Conservation (phyloP, 1,284 basidiomycete genomes). For the Boletus sp. region DNA sequence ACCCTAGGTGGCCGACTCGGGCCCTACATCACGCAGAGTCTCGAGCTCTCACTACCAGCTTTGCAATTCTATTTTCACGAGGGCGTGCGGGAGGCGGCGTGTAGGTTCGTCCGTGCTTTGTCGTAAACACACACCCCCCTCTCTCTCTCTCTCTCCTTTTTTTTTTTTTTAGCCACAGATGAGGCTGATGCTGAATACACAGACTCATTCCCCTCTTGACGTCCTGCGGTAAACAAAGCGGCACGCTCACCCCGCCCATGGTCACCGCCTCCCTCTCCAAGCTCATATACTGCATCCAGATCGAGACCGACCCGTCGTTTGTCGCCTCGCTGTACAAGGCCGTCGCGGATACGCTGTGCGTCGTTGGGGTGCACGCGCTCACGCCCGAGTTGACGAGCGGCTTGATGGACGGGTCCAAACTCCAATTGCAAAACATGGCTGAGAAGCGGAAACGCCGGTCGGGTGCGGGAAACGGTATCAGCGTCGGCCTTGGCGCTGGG, state of each 20-base stretch:
- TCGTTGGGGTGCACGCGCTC: conserved; percentile 53
- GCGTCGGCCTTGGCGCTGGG: conserved; percentile 17
- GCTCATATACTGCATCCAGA: conserved; percentile 60
- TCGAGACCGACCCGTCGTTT: conserved; percentile 70
- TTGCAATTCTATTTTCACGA: conserved; percentile 78
- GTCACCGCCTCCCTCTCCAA: conserved; percentile 66
- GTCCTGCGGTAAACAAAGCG: conserved; percentile 64
- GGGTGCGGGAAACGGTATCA: conserved; percentile 30
- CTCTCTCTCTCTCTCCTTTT: not conserved
- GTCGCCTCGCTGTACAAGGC: conserved; percentile 75
- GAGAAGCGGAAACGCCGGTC: conserved; percentile 59
- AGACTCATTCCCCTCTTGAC: conserved; percentile 76
- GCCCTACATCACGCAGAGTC: conserved; percentile 65
- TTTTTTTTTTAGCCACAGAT: not conserved
- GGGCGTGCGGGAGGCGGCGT: conserved; percentile 69
- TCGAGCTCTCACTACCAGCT: conserved; percentile 69
- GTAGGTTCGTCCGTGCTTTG: conserved; percentile 24
- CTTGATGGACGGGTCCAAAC: conserved; percentile 63
- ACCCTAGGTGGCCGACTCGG: conserved; percentile 67
- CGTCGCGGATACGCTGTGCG: conserved; percentile 61
- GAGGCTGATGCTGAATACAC: no score
- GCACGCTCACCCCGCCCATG: conserved; percentile 63
- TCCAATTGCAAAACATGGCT: conserved; percentile 61
- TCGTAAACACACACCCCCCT: no score
- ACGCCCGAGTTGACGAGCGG: conserved; percentile 49